A percentile compares a stretch with the other conserved stretches of the same genome.
These are phyloP conservation scores for Thielaviopsis punctulata DNA, from an alignment of 2,329 filamentous ascomycete genomes.

Conservation along the genomic window DNA sequence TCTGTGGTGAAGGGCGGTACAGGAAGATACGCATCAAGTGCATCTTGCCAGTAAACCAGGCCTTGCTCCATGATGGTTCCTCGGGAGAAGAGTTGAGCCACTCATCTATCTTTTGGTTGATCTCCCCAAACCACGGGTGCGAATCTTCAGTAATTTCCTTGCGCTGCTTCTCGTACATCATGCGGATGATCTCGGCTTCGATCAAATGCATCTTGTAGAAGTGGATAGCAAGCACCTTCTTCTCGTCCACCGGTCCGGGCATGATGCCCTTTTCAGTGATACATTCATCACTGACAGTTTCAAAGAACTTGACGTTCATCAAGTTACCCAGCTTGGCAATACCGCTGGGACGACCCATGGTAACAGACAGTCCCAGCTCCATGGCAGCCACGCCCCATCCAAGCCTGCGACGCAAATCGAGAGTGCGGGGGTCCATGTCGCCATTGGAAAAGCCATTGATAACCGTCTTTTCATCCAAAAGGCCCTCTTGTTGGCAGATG, in stretches of 20 bases:
- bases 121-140: conserved; percentile 73
- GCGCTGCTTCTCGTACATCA: conserved; percentile 71
- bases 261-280: conserved; percentile 65
- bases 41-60: conserved; percentile 34
- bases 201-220: conserved; percentile 81
- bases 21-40: conserved; percentile 82
- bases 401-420: conserved; percentile 78
- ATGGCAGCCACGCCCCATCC: conserved; percentile 80
- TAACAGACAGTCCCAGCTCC: conserved; percentile 77
- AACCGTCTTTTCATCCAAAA: conserved; percentile 81
- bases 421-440: conserved; percentile 49
- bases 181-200: conserved; percentile 74
- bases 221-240: conserved; percentile 80
- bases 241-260: conserved; percentile 54
- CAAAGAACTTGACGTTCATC: conserved; percentile 73
- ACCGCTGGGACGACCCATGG: conserved; percentile 70
- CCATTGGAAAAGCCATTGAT: conserved; percentile 41
- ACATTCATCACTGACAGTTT: conserved; percentile 62
- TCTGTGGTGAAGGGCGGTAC: conserved; percentile 79
- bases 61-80: conserved; percentile 52
- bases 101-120: conserved; percentile 59
- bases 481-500: conserved; percentile 73
- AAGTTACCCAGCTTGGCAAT: conserved; percentile 70
- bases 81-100: conserved; percentile 68
- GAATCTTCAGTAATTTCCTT: conserved; percentile 58